Conservation (phyloP, 73 alveolate genomes). For the Paramecium pentaurelia region DNA sequence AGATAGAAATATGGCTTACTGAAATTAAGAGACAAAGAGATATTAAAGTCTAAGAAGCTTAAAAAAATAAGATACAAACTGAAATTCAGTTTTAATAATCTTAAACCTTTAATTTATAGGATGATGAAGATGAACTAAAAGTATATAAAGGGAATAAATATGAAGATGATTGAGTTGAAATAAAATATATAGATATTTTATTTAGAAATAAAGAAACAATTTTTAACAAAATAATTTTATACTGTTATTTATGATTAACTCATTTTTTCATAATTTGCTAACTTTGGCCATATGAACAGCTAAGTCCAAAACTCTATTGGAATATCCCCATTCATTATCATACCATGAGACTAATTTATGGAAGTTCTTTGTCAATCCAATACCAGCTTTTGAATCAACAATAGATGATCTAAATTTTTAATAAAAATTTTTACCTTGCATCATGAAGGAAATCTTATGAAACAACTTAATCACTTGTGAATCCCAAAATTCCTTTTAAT, state of each 20-base stretch:
- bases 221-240: background rate
- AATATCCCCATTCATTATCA: slow-evolving; percentile 98
- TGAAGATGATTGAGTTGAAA: background rate
- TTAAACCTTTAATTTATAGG: background rate
- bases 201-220: background rate
- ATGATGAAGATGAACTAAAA: background rate
- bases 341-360: slow-evolving; percentile 94
- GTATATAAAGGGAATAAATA: slow-evolving; percentile 7
- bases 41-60: background rate
- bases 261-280: slow-evolving; percentile 60
- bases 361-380: slow-evolving; percentile 80
- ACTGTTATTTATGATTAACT: background rate
- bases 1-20: background rate
- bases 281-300: slow-evolving; percentile 86
- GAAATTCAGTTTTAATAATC: background rate
- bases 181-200: background rate
- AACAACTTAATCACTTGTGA: slow-evolving; percentile 93
- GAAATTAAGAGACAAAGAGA: background rate
- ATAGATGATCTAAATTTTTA: slow-evolving; percentile 70
- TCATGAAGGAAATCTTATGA: slow-evolving; percentile 86
- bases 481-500: slow-evolving; percentile 92
- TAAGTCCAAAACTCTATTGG: slow-evolving; percentile 92
- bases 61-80: background rate
- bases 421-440: slow-evolving; percentile 18
- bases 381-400: slow-evolving; percentile 94